Base-by-base conservation (phyloP, 2,329 filamentous ascomycete genomes). In the Dothideomycetes sp. region DNA sequence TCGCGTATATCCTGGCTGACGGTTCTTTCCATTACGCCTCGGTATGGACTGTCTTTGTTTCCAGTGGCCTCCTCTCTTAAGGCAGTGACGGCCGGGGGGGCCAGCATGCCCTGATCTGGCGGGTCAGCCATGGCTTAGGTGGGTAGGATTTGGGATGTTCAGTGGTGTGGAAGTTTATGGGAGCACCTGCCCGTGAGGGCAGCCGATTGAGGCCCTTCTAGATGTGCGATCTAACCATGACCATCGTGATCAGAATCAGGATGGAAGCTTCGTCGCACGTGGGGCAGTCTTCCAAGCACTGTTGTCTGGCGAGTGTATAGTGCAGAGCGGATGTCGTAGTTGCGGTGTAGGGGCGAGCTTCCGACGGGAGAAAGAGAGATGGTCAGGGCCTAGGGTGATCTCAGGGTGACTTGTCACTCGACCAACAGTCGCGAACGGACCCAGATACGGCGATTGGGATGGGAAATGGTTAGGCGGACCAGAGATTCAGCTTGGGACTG, bases 1-100 rank as follows among this genome's bases (percentile, higher is more conserved):
- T 93, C 86, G 52, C 85, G 81, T 54, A 96, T 95, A 60, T 94
- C 81, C 63, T 87, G 79, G 64, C 84, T 95, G 51, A 91, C 68
- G 10, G 85, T 69, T 45, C 78, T 66, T 53, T 71, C 67, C 72
- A 78, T 75, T 19, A 45, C 52, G 30, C 45, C 46, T 41, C 53
- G 49, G 41, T 48, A 41, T 40, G 40, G 33, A 47, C 19, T 39
- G 47, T 44, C 22, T 16, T 34, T 34, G 31, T 23, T 22, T 16
- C 32, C 27, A 4, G n/a, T 54, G 11, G 62, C 63, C 46, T 64
- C 60, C 33, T 62, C 58, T 50, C 56, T 62, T 50, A 69, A 51
- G 18, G 65, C 63, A 18, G 56, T 55, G 40, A 69, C 63, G 9
- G 59, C 64, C 23, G 64, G 66, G 45, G 65, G 63, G 17, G 60